Evolutionary conservation across 2,329 filamentous ascomycete genomes (phyloP), one percentile per base, ranked within the genome.

Genomic region (Ophiocordyceps unilateralis): DNA sequence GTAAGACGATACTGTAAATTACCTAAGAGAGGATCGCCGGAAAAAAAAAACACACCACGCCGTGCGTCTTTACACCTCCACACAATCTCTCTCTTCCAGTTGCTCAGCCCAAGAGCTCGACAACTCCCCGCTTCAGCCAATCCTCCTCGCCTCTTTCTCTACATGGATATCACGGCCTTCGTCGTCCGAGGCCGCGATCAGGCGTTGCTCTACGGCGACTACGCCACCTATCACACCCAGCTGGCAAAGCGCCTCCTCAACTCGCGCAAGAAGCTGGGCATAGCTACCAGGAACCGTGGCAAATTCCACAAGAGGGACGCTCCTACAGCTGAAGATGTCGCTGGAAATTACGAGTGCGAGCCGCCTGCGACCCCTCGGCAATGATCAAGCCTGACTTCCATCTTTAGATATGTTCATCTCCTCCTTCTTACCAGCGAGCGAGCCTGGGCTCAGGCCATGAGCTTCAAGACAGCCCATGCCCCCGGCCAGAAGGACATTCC

Each of bases 361-460:
- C 6, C 10, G 12, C 39, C 9, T 5, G 11, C 14, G 15, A 12
- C 4, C 12, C 26, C n/a, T n/a, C 30, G 4, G 30, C 30, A 11
- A 15, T 28, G 14, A n/a, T 5, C 6, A 26, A 19, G 30, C n/a
- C 41, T 44, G 19, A 42, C 21, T 5, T 11, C 4, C 12, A n/a
- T 3, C 23, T 22, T 32, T 52, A 93, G 85, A 61, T 84, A 79
- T 62, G 74, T 80, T 41, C 72, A 82, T 50, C 69, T 95, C n/a
- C 69, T 89, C 26, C 71, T 98, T 44, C 76, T 95, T 55, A 83
- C 78, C 34, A 79, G 88, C 47, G 91, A 98, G 66, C 76, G 91
- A 49, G 85, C 88, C 42, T 96, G 87, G 85, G 89, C 91, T 32
- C 81, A 94, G 60, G 89, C 88, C 45, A 93, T 96, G 87, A 78